Base-by-base conservation (phyloP, 352 stramenopile genomes). In the Globisporangium spiculum region DNA sequence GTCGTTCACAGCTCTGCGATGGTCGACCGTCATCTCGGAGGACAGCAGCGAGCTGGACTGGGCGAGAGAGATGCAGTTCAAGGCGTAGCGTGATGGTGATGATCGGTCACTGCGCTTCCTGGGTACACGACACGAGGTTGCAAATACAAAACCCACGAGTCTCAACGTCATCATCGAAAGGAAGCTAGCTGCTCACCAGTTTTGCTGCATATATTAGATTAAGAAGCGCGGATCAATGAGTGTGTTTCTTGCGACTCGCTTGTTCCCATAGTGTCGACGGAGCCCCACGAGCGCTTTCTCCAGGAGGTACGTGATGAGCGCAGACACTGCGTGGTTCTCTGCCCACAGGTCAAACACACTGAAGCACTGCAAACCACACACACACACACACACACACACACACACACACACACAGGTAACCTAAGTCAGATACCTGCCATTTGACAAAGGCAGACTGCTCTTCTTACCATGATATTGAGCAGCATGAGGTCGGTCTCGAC, bases 401-500 rank as follows among this genome's bases (percentile, higher is more conserved):
- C 22, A 24, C 22, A 24, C 12, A 14, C 10, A 4, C 36, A 52
- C 36, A 22, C 7, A 66, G 22, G 36, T 55, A 65, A 26, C 59
- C 60, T 26, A 63, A 52, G 59, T 77, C 12, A 77, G 60, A 44
- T 44, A 44, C 62, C 62, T 26, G 41, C 34, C 46, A 12, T 26
- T 26, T 14, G 12, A 24, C 16, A 32, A 8, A 10, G 18, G 20
- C 22, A 7, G 14, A 59, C 9, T 26, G 9, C 27, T 56, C 48
- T 4, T 57, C 53, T 61, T 20, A 61, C 80, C 64, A 94, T 72
- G n/a, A 97, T 73, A 69, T 97, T 92, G 60, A 97, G 79, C 50
- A 97, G 67, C 78, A 97, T 89, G 34, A 97, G 79, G 60, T 97
- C 90, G 63, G 89, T 90, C 71, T 97, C 89, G 24, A 93, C 77